These are phyloP conservation scores for Bondarzewia mesenterica DNA, from an alignment of 1,284 basidiomycete genomes.

Conservation along the genomic window DNA sequence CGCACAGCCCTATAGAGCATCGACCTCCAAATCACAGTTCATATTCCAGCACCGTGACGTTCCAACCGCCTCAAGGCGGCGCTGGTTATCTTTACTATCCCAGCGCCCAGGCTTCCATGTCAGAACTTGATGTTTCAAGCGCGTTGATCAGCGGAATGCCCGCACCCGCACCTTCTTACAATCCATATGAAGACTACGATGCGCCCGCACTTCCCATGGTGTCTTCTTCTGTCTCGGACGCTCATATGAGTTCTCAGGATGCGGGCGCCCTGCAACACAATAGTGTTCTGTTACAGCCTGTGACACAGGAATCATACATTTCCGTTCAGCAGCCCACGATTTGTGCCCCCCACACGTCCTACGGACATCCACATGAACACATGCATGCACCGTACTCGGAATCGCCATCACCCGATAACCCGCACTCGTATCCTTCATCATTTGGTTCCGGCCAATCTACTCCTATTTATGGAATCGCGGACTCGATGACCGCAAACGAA, in stretches of 20 bases:
- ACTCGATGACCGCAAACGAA: neutral
- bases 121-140: neutral
- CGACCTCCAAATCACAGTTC: neutral
- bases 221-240: neutral
- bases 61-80: neutral
- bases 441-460: neutral
- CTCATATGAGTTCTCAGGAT: neutral
- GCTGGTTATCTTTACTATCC: neutral
- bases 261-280: neutral
- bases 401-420: neutral
- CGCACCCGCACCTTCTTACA: neutral
- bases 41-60: neutral
- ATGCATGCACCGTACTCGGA: neutral
- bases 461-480: neutral
- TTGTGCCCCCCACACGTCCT: neutral
- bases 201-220: neutral
- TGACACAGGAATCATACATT: neutral
- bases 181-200: neutral
- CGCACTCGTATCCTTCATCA: neutral
- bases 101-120: neutral
- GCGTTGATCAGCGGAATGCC: neutral
- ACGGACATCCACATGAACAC: neutral
- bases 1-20: neutral
- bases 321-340: neutral
- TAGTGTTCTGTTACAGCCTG: neutral